phyloP scores from a whole-genome alignment of 176 grass and related monocot genomes.

The Melocanna baccifera region DNA sequence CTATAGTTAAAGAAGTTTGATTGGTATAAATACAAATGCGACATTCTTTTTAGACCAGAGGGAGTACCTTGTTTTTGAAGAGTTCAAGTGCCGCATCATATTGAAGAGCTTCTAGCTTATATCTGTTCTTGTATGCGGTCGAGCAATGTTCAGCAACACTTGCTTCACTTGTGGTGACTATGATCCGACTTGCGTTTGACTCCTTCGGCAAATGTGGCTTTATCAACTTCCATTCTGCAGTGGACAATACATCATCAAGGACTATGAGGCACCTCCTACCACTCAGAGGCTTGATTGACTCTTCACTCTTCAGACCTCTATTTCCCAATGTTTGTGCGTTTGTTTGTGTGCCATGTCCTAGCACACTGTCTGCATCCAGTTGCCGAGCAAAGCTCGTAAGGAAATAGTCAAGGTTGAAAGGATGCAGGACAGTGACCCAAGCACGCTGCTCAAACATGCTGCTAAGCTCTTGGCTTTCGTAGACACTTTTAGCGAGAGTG shows the following conservation, averaged over 20 bases:
- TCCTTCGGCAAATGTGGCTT: not conserved
- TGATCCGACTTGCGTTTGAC: not conserved
- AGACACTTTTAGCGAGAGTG: slow-evolving; percentile 25
- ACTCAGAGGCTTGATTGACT: not conserved
- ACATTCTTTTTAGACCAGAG: no score
- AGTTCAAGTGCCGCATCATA: not conserved
- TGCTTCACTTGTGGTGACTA: slow-evolving; percentile 23
- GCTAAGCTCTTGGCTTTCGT: not conserved
- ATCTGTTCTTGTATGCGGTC: not conserved
- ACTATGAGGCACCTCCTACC: not conserved
- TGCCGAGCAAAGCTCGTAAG: not conserved
- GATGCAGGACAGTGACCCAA: slow-evolving; percentile 24
- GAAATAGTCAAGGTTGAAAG: not conserved
- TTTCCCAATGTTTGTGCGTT: no score
- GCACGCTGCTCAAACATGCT: slow-evolving; percentile 9
- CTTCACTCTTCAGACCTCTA: not conserved
- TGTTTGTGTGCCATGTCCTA: no score
- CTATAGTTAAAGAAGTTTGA: no score
- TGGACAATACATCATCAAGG: slow-evolving; percentile 7
- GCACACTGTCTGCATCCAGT: not conserved
- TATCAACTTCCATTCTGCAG: not conserved
- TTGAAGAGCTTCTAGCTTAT: not conserved
- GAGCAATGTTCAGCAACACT: slow-evolving; percentile 4
- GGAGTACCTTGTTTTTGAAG: not conserved
- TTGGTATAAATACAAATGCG: no score